A percentile compares a stretch with the other conserved stretches of the same genome.
phyloP scores from a whole-genome alignment of 768 basidiomycete species.

The Clitopilus passeckerianus region DNA sequence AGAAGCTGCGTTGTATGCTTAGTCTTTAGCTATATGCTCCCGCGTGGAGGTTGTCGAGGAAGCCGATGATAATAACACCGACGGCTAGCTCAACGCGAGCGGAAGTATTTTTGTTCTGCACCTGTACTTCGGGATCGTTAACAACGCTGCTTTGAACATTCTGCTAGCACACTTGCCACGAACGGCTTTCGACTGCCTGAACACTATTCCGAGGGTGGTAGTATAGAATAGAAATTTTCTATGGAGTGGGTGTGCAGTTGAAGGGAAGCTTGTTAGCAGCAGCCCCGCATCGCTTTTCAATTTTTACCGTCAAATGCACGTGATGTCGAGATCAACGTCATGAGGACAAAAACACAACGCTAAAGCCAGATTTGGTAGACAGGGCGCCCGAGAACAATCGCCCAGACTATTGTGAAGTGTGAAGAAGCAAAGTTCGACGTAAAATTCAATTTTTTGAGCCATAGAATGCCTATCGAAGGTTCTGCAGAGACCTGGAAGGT shows the following conservation, averaged over 20 bases:
- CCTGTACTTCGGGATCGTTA: not conserved
- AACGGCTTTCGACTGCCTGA: not conserved
- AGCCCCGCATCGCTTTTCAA: not conserved
- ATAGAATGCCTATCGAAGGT: too few species aligned
- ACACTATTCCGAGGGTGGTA: not conserved
- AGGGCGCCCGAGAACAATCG: not conserved
- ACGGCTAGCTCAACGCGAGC: not conserved
- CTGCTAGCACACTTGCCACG: not conserved
- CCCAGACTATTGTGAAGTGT: not conserved
- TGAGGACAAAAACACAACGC: not conserved
- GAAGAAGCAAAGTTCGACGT: not conserved
- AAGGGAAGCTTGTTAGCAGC: not conserved
- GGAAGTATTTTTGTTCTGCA: not conserved
- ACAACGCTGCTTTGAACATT: not conserved
- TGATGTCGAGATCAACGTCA: not conserved
- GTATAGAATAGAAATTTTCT: not conserved
- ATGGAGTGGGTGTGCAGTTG: not conserved
- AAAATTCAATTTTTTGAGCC: not conserved
- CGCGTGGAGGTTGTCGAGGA: not conserved
- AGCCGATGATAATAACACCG: not conserved
- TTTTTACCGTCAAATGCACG: not conserved
- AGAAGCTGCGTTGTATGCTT: not conserved
- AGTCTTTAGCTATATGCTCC: not conserved
- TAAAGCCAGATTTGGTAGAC: not conserved
- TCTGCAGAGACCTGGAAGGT: not conserved